phyloP scores from a whole-genome alignment of 2,329 filamentous ascomycete species.

The Hysterium pulicare region DNA sequence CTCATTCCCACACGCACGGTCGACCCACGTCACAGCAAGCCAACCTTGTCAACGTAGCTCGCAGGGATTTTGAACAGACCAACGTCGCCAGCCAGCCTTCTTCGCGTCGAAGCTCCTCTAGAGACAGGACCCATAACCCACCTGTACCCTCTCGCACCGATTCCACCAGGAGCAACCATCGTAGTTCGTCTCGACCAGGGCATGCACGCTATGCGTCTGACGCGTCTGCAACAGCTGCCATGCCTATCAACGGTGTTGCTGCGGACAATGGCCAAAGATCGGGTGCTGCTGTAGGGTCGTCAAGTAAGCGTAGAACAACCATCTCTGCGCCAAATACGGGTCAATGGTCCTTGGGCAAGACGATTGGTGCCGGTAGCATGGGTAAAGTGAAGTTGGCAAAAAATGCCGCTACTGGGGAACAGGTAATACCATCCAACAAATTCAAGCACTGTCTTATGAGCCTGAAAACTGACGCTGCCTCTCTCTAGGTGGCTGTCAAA shows the following conservation, averaged over 20 bases:
- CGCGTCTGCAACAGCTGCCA: constrained; percentile 35
- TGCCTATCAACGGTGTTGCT: constrained; percentile 37
- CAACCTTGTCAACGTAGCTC: constrained; percentile 52
- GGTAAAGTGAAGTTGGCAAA: constrained; percentile 96
- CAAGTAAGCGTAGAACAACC: constrained; percentile 61
- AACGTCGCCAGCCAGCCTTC: constrained; percentile 57
- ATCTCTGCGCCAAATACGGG: constrained; percentile 81
- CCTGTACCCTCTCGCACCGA: constrained; percentile 52
- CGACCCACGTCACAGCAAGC: constrained; percentile 39
- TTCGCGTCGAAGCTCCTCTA: constrained; percentile 62
- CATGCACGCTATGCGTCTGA: constrained; percentile 48
- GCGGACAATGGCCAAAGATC: constrained; percentile 26
- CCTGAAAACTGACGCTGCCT: too few relatives aligned
- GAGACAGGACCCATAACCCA: constrained; percentile 52
- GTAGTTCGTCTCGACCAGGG: constrained; percentile 17
- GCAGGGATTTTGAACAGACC: constrained; percentile 71
- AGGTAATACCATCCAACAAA: constrained; percentile 65
- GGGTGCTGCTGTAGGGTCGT: constrained; percentile 17
- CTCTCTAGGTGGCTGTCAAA: constrained; percentile 55
- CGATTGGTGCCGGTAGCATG: constrained; percentile 97
- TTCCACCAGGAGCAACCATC: constrained; percentile 46
- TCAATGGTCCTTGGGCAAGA: constrained; percentile 94
- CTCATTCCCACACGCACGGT: constrained; percentile 30
- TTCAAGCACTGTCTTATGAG: too few relatives aligned
- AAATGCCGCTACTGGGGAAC: constrained; percentile 84